These are phyloP conservation scores for Penicillium subrubescens DNA, from an alignment of 495 filamentous ascomycete species.

Conservation along the genomic window DNA sequence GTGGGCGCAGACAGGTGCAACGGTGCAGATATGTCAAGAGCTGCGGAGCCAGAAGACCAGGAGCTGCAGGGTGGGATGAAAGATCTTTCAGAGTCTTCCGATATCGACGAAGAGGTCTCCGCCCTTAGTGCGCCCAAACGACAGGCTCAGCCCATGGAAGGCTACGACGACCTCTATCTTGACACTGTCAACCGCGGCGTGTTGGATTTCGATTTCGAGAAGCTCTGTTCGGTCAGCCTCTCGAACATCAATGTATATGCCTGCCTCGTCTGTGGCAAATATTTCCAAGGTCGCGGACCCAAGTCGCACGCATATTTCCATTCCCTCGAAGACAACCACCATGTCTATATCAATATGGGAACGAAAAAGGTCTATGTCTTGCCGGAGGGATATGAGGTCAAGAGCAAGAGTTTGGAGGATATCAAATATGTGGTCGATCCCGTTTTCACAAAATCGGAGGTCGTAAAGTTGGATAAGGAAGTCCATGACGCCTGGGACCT, in stretches of 20 bases:
- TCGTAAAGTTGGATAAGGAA: constrained; percentile 77
- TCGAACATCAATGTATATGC: constrained; percentile 99
- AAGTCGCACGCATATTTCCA: constrained; percentile 98
- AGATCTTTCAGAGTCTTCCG: constrained; percentile 31
- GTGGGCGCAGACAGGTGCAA: constrained; percentile 38
- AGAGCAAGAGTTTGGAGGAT: constrained; percentile 93
- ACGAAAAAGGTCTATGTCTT: constrained; percentile 94
- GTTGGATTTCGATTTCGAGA: constrained; percentile 97
- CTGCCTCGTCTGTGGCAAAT: constrained; percentile 95
- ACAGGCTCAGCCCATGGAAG: constrained; percentile 78
- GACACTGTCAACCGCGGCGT: constrained; percentile 90
- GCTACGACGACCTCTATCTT: constrained; percentile 94
- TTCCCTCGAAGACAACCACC: constrained; percentile 90
- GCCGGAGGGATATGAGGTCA: constrained; percentile 96
- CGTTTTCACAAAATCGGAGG: constrained; percentile 75
- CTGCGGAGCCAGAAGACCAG: constrained; percentile 43
- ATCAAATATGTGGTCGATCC: constrained; percentile 99
- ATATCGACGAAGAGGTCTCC: constrained; percentile 43
- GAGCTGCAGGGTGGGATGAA: constrained; percentile 43
- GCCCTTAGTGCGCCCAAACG: constrained; percentile 52
- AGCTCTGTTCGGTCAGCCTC: constrained; percentile 91
- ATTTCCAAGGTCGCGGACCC: constrained; percentile 91
- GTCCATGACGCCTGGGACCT: constrained; percentile 77
- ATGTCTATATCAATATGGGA: constrained; percentile 97
- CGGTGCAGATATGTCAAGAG: constrained; percentile 40